phyloP scores from a whole-genome alignment of 108 stramenopile species.

The Fragilaria radians region DNA sequence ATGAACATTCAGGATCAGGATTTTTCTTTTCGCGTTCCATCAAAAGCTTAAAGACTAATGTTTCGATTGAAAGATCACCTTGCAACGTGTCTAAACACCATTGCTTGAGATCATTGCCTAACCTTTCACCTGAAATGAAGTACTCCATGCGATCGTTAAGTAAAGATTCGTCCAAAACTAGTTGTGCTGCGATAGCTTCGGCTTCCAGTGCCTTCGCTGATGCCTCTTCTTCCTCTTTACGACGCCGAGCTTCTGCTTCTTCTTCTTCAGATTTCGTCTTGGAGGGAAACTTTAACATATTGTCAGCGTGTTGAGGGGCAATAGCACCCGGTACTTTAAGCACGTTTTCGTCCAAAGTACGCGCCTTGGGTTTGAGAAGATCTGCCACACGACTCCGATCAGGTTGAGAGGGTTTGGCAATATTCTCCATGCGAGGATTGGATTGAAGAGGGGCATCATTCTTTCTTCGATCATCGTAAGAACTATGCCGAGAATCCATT shows the following conservation, averaged over 20 bases:
- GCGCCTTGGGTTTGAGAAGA: conserved; percentile 29
- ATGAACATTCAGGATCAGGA: conserved; percentile 64
- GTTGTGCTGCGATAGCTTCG: conserved; percentile 27
- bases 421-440: conserved; percentile 1
- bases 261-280: conserved; percentile 43
- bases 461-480: conserved; percentile 24
- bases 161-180: conserved; percentile 19
- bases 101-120: conserved; percentile 63
- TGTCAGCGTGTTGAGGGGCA: conserved; percentile 30
- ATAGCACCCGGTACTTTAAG: conserved; percentile 36
- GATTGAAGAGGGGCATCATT: conserved; percentile 13
- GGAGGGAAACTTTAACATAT: conserved; percentile 30
- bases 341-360: conserved; percentile 32
- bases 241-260: conserved; percentile 30
- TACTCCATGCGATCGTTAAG: conserved; percentile 39
- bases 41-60: conserved; percentile 57
- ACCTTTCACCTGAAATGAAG: conserved; percentile 58
- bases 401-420: conserved; percentile 2
- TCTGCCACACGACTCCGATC: conserved; percentile 17
- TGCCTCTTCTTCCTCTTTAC: conserved; percentile 29
- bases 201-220: conserved; percentile 18
- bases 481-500: conserved; percentile 20
- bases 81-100: conserved; percentile 47
- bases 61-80: conserved; percentile 49
- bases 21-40: conserved; percentile 51